Evolutionary conservation across 106 monocot species (phyloP).

Genomic region (Dendrobium nobile): DNA sequence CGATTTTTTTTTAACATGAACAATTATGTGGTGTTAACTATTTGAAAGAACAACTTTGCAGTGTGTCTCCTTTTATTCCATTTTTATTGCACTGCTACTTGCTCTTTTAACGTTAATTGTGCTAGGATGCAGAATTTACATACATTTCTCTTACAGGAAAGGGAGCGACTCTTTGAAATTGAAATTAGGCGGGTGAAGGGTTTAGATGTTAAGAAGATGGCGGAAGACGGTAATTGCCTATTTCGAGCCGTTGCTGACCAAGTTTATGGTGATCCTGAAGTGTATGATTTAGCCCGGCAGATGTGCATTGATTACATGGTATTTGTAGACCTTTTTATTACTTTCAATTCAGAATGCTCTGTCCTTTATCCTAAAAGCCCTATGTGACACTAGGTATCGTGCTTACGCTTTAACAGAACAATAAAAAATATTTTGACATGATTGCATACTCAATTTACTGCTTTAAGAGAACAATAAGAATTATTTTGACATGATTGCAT

Average conservation of each 20-base stretch:
- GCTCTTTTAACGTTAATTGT: background rate
- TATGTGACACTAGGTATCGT: background rate
- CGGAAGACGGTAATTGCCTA: constrained; percentile 85
- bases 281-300: constrained; percentile 85
- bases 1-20: background rate
- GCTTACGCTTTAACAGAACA: background rate
- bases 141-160: constrained; percentile 50
- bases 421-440: background rate
- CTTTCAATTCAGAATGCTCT: background rate
- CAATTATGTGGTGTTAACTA: background rate
- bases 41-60: background rate
- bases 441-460: background rate
- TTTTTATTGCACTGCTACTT: background rate
- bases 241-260: constrained; percentile 98
- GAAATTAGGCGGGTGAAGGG: constrained; percentile 75
- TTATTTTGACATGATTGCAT: constrained; percentile 3
- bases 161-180: constrained; percentile 79
- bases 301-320: constrained; percentile 99
- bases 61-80: background rate
- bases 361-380: background rate
- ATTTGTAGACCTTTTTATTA: constrained; percentile 12
- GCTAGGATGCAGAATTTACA: background rate
- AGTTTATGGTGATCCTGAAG: constrained; percentile 97
- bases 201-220: constrained; percentile 81
- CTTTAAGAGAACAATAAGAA: background rate